Evolutionary conservation across 192 early-diverging fungal species (phyloP).

Genomic region (Umbelopsis sp.): DNA sequence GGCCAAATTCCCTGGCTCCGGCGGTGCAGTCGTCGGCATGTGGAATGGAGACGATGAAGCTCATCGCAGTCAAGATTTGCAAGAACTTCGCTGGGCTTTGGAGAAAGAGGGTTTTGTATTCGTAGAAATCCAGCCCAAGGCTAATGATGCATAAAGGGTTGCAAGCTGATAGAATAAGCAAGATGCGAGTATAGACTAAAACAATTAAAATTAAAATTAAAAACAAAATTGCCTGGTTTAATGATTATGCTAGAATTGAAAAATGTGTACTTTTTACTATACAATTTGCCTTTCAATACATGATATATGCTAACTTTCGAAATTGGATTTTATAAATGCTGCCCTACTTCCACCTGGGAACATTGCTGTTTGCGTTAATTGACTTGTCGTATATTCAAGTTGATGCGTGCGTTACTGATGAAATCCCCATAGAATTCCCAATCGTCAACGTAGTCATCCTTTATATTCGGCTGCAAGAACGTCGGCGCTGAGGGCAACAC

Average conservation of each 20-base stretch:
- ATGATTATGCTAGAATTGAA: no score
- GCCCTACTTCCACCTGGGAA: no score
- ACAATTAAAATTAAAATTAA: no score
- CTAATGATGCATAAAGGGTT: neutral
- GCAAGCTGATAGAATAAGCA: neutral
- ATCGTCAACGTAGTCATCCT: constrained; percentile 46
- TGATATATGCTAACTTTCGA: no score
- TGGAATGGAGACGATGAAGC: constrained; percentile 37
- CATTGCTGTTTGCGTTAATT: neutral
- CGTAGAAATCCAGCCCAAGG: constrained; percentile 28
- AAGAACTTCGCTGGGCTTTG: constrained; percentile 34
- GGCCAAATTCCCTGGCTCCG: constrained; percentile 63
- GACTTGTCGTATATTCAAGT: constrained; percentile 93
- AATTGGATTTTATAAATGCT: no score
- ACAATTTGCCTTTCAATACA: no score
- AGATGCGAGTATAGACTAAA: neutral
- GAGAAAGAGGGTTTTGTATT: constrained; percentile 49
- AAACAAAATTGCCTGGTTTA: no score
- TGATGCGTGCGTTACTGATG: constrained; percentile 74
- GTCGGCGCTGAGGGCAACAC: neutral
- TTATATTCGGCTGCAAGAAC: neutral
- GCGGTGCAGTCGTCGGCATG: constrained; percentile 64
- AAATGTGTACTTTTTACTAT: no score
- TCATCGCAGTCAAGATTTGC: constrained; percentile 17
- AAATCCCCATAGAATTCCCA: constrained; percentile 74